phyloP scores from a whole-genome alignment of 305 asterid genomes.

The Striga hermonthica region DNA sequence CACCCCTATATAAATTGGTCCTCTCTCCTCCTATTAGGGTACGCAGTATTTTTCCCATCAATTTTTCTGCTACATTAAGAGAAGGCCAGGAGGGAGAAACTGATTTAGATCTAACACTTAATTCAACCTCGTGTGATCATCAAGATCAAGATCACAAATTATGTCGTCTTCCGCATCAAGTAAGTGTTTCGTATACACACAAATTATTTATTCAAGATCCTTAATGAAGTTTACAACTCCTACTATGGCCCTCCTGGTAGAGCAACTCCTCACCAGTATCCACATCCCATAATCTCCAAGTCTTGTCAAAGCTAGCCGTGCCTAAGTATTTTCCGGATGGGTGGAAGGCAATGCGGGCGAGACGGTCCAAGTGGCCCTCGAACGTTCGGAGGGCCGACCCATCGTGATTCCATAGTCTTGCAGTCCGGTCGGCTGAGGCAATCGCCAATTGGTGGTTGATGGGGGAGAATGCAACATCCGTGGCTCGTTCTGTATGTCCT shows the following conservation, averaged over 20 bases:
- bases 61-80: no score
- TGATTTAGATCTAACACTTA: no score
- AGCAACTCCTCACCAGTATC: conserved; percentile 93
- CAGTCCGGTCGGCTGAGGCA: conserved; percentile 93
- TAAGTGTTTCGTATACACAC: no score
- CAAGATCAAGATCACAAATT: no score
- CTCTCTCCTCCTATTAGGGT: no score
- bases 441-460: conserved; percentile 62
- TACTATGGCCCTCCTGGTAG: conserved; percentile 97
- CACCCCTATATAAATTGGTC: no score
- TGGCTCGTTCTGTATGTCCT: conserved; percentile 87
- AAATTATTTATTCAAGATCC: no score
- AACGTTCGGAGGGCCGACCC: conserved; percentile 64
- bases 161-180: no score
- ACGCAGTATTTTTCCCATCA: no score
- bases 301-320: conserved; percentile 85
- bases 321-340: conserved; percentile 91
- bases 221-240: no score
- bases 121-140: no score
- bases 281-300: conserved; percentile 97
- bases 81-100: no score
- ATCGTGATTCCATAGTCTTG: conserved; percentile 67
- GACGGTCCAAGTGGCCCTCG: conserved; percentile 88
- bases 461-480: conserved; percentile 86
- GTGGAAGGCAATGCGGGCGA: conserved; percentile 87